These are phyloP conservation scores for Tetrahymena borealis DNA, from an alignment of 73 alveolate genomes.

Conservation along the genomic window DNA sequence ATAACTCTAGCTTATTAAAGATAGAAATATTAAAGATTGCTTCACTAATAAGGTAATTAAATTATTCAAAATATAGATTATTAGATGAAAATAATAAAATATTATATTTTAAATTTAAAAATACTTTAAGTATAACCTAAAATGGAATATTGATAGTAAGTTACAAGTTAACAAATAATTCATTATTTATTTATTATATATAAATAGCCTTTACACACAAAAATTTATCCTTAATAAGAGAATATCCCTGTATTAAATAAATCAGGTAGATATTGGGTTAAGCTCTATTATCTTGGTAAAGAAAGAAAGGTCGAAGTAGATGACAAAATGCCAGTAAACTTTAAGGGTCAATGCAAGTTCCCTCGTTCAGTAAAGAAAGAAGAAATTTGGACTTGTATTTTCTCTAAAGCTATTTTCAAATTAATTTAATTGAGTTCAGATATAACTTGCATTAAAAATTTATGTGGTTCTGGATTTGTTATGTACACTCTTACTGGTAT, in stretches of 20 bases:
- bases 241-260: constrained; percentile 93
- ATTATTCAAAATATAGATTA: too few relatives aligned
- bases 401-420: constrained; percentile 87
- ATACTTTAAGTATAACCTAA: background rate
- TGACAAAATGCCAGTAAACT: constrained; percentile 89
- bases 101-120: too few relatives aligned
- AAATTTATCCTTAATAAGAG: constrained; percentile 96
- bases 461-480: constrained; percentile 74
- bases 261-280: constrained; percentile 90
- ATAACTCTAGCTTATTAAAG: constrained; percentile 85
- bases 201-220: constrained; percentile 60
- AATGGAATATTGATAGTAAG: background rate
- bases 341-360: constrained; percentile 74
- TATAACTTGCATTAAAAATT: constrained; percentile 19
- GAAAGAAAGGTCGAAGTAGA: constrained; percentile 92
- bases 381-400: constrained; percentile 92
- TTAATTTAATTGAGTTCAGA: constrained; percentile 81
- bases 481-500: constrained; percentile 95
- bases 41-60: constrained; percentile 57
- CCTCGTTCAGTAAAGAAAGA: constrained; percentile 78
- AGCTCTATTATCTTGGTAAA: constrained; percentile 86
- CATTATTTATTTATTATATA: background rate
- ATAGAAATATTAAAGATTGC: constrained; percentile 84
- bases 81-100: too few relatives aligned
- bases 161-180: background rate